Base-by-base conservation (phyloP, 1,284 basidiomycete genomes). In the Polyporus tsugae region DNA sequence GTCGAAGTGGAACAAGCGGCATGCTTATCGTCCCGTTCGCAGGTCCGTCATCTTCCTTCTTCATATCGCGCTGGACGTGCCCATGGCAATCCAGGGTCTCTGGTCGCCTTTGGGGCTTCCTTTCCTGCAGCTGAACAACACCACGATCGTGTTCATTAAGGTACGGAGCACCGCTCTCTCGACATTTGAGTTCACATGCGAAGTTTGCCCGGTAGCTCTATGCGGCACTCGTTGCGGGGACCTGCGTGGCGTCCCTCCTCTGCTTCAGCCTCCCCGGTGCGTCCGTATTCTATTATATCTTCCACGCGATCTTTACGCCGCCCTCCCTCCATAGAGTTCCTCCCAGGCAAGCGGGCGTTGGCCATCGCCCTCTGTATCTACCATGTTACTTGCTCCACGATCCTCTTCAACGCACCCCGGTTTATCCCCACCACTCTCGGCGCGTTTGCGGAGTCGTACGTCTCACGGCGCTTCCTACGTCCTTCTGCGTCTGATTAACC, bases 341-440 rank as follows among this genome's bases (percentile, higher is more conserved):
- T 95, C 4, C 94, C 94, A 0, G 93, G 93, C 9, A 95, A 95
- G 80, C 88, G 94, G 19, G 94, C 92, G 0, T 80, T 94, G 3
- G 94, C 92, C 0, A 89, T 95, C 61, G 87, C 85, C 15, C 84
- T 95, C 6, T 89, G 91, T 68, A 75, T 95, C 13, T 95, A 95
- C 78, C 94, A 95, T 77, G 89, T 85, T 72, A 81, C 90, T 35
- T 86, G 86, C 46, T 93, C 93, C 0, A 93, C 92, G 0, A 80
- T 95, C 52, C 85, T 95, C 62, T 91, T 88, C 78, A 88, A 92
- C 71, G 85, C 91, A 0, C 93, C 93, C 0, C 88, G 93, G 33
- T 92, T 95, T 76, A 90, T 95, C 68, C 92, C 93, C 15, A 83
- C 88, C 69, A 84, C 88, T 0, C 88, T 95, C 66, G 94, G 94